Conservation (phyloP, 2,329 filamentous ascomycete genomes). For the Magnaporthales sp. region DNA sequence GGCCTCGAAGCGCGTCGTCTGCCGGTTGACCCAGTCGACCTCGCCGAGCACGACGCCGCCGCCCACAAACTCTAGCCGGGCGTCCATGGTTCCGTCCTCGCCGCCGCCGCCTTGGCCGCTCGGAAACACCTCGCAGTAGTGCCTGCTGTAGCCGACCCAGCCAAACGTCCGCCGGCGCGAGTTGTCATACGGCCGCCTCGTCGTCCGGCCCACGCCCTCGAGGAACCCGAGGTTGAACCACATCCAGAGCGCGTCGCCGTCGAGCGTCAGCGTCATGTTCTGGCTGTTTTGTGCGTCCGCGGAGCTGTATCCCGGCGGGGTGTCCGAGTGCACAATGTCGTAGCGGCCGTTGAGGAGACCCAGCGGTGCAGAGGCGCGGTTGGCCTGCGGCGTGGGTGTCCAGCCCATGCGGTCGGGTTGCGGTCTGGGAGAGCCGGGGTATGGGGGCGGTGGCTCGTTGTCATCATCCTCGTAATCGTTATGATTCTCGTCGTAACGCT, state of each 20-base stretch:
- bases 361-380: background rate
- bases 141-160: background rate
- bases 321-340: background rate
- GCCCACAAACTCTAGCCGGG: background rate
- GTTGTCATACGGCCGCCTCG: background rate
- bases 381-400: background rate
- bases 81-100: background rate
- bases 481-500: background rate
- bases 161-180: background rate
- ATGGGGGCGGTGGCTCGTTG: slow-evolving; percentile 2
- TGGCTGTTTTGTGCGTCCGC: background rate
- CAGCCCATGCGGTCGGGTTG: background rate
- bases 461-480: background rate
- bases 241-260: slow-evolving; percentile 5
- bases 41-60: slow-evolving; percentile 1
- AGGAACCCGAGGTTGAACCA: slow-evolving; percentile 3
- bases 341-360: slow-evolving; percentile 5
- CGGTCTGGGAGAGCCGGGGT: slow-evolving; percentile 1
- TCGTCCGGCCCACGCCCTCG: background rate
- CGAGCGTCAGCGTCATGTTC: background rate
- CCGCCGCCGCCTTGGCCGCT: no score
- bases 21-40: background rate
- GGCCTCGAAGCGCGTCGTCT: background rate
- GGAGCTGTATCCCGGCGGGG: background rate
- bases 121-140: background rate